Conservation (phyloP, 1,284 basidiomycete species). For the Hemileia vastatrix region DNA sequence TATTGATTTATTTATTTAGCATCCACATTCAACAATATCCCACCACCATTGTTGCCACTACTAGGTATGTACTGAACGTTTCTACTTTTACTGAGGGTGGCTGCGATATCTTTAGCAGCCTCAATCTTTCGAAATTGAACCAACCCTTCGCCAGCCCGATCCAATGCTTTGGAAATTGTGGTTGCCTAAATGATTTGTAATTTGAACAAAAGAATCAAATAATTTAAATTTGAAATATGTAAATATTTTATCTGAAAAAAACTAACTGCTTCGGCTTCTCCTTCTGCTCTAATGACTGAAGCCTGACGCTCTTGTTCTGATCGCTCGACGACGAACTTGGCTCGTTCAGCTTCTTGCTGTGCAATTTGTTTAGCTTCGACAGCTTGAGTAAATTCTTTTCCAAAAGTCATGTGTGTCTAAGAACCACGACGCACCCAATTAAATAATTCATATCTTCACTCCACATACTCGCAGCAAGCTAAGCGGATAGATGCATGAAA, state of each 20-base stretch:
- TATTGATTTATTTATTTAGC: slow-evolving; percentile 50
- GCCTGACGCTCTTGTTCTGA: slow-evolving; percentile 98
- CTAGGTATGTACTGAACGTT: slow-evolving; percentile 84
- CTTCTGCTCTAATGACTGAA: slow-evolving; percentile 92
- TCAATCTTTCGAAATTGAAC: slow-evolving; percentile 94
- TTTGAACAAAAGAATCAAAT: neutral
- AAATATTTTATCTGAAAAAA: neutral
- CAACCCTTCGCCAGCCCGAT: slow-evolving; percentile 90
- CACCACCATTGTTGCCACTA: slow-evolving; percentile 55
- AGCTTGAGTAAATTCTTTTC: slow-evolving; percentile 58
- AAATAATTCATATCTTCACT: neutral
- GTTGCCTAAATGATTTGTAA: slow-evolving; percentile 49
- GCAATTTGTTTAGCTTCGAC: slow-evolving; percentile 98
- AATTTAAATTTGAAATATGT: slow-evolving; percentile 12
- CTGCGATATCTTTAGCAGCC: slow-evolving; percentile 86
- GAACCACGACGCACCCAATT: neutral
- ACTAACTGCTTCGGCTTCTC: slow-evolving; percentile 76
- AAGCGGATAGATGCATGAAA: neutral
- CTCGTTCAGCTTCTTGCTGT: slow-evolving; percentile 94
- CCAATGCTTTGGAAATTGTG: slow-evolving; percentile 84
- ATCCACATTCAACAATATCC: slow-evolving; percentile 67
- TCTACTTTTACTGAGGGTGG: slow-evolving; percentile 53
- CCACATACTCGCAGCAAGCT: neutral
- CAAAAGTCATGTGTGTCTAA: slow-evolving; percentile 52
- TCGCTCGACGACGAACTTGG: slow-evolving; percentile 95